These are phyloP conservation scores for Scutellaria galericulata DNA, from an alignment of 257 asterid genomes.

Conservation along the genomic window DNA sequence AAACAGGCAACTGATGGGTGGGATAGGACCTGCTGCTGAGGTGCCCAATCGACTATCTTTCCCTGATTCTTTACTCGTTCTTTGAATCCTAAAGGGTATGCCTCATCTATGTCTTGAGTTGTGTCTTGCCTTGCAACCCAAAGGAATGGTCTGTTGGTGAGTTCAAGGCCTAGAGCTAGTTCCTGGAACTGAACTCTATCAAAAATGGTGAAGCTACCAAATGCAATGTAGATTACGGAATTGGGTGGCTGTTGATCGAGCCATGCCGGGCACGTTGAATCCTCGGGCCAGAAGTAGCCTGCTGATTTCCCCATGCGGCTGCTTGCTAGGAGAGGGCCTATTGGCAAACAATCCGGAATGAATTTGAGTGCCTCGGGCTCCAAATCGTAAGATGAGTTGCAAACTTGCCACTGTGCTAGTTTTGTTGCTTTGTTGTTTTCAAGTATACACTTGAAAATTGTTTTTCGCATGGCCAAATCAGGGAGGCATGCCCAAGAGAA, in stretches of 20 bases:
- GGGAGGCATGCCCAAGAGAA: constrained; percentile 47
- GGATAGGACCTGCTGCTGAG: constrained; percentile 50
- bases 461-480: constrained; percentile 19
- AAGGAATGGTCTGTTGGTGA: constrained; percentile 43
- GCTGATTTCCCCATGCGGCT: constrained; percentile 50
- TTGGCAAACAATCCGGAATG: constrained; percentile 42
- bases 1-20: constrained; percentile 67
- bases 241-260: constrained; percentile 50
- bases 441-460: constrained; percentile 20
- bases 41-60: constrained; percentile 53
- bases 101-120: constrained; percentile 11
- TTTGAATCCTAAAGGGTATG: constrained; percentile 54
- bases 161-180: constrained; percentile 55
- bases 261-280: constrained; percentile 55
- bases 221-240: constrained; percentile 61
- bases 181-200: constrained; percentile 52
- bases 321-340: constrained; percentile 62
- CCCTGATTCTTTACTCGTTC: constrained; percentile 43
- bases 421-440: constrained; percentile 33
- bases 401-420: constrained; percentile 45
- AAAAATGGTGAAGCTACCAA: constrained; percentile 58
- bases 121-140: constrained; percentile 52
- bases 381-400: constrained; percentile 55
- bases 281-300: constrained; percentile 62
- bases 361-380: constrained; percentile 50